Percentiles rank a stretch among this genome's conserved stretches.
Conservation (phyloP, 2,329 filamentous ascomycete species). For the Xylariaceae sp. region DNA sequence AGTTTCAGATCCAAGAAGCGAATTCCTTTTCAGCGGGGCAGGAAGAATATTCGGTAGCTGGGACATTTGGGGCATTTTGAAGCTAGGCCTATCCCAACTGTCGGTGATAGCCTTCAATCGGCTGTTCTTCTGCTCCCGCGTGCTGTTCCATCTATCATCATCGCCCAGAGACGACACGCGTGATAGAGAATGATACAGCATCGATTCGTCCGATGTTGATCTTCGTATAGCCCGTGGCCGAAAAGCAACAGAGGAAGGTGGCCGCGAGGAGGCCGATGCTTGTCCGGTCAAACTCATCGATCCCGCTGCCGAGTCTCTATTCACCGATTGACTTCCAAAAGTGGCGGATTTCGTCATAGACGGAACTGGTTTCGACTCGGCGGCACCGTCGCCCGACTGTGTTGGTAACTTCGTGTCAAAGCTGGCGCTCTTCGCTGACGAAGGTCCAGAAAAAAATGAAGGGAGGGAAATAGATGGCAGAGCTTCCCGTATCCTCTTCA, state of each 20-base stretch:
- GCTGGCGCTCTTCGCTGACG: constrained; percentile 21
- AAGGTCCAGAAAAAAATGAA: constrained; percentile 36
- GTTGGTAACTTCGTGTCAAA: constrained; percentile 18
- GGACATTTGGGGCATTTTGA: constrained; percentile 66
- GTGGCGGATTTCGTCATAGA: neutral
- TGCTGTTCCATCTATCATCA: constrained; percentile 72
- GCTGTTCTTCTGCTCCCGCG: constrained; percentile 82
- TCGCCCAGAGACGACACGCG: constrained; percentile 80
- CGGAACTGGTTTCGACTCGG: constrained; percentile 13
- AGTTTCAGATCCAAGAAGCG: constrained; percentile 18
- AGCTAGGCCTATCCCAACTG: constrained; percentile 74
- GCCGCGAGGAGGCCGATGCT: constrained; percentile 10
- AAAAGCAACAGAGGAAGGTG: constrained; percentile 19
- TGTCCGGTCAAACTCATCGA: constrained; percentile 7
- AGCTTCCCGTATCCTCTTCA: constrained; percentile 53
- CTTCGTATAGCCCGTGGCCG: constrained; percentile 44
- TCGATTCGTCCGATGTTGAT: constrained; percentile 71
- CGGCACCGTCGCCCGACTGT: constrained; percentile 11
- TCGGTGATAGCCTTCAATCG: constrained; percentile 87
- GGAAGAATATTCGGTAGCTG: constrained; percentile 52
- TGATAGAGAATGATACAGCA: constrained; percentile 72
- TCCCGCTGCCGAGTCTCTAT: constrained; percentile 6
- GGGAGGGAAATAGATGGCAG: constrained; percentile 52
- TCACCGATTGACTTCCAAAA: constrained; percentile 4
- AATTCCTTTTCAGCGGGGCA: constrained; percentile 24